Conservation (phyloP, 2,329 filamentous ascomycete species). For the Tolypocladium album region DNA sequence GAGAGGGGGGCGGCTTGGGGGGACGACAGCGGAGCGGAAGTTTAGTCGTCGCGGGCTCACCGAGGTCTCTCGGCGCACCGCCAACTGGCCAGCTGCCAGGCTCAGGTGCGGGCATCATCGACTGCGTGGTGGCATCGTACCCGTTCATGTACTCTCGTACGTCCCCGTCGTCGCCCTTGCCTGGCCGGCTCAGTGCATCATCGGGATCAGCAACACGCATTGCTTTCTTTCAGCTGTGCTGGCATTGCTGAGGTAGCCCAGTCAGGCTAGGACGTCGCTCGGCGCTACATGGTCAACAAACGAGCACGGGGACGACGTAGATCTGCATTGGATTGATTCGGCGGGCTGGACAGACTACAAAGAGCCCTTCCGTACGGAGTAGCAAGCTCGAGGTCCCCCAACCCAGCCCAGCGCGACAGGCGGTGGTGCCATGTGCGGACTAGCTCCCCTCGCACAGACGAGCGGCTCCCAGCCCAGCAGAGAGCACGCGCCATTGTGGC, state of each 20-base stretch:
- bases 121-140: not conserved
- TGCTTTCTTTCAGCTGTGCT: not conserved
- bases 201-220: not conserved
- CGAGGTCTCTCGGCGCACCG: not conserved
- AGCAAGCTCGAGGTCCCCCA: not conserved
- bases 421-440: not conserved
- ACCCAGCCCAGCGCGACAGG: not conserved
- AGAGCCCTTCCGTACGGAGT: not conserved
- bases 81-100: not conserved
- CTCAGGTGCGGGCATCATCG: not conserved
- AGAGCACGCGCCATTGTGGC: not conserved
- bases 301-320: not conserved
- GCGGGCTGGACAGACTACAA: not conserved
- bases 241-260: not conserved
- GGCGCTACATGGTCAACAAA: not conserved
- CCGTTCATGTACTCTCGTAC: not conserved
- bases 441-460: not conserved
- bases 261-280: not conserved
- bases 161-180: not conserved
- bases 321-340: not conserved
- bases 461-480: not conserved
- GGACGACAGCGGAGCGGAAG: not conserved
- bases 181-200: no score
- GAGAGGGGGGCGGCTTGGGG: not conserved
- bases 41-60: not conserved